Base-by-base conservation (phyloP, 1,284 basidiomycete species). In the Trametes polyzona region DNA sequence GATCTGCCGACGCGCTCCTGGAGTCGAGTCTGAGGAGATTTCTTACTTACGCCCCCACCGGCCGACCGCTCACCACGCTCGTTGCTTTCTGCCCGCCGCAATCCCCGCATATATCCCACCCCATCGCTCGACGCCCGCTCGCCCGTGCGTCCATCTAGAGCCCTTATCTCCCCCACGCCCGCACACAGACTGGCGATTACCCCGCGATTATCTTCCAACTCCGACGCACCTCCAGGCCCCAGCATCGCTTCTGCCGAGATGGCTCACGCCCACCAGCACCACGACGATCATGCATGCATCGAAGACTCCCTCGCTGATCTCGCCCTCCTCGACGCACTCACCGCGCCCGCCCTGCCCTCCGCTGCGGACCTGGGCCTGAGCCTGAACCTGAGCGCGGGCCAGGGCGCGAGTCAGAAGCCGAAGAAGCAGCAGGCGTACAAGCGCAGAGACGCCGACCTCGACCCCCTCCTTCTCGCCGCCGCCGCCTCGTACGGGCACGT, bases 401-500 rank as follows among this genome's bases (percentile, higher is more conserved):
- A n/a, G n/a, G n/a, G n/a, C n/a, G 21, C 29, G 17, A 49, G n/a
- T n/a, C n/a, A 39, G n/a, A 24, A 16, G 39, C 14, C 23, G 51
- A 52, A 52, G 49, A 77, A 82, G 62, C 76, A 82, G 67, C 64
- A 73, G 43, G 54, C 65, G 32, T 74, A 83, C 64, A 72, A 76
- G 47, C 75, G 80, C 57, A 77, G 86, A 54, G 89, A 92, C 68
- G 83, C 86, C 12, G 82, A 83, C 0, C 78, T 92, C 40, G 88
- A 92, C 64, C 86, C 89, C 17, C 76, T 92, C 4, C 75, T 92
- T 47, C 81, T 92, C 49, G 88, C 88, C 29, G 87, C 83, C 11
- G 78, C 82, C 11, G 84, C 87, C 1, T 87, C 87, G 1, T 86
- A 85, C 21, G 87, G 87, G 7, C 82, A 89, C 61, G 79, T 87